Evolutionary conservation across 2,329 filamentous ascomycete species (phyloP).

Genomic region (Ophiostoma montium): DNA sequence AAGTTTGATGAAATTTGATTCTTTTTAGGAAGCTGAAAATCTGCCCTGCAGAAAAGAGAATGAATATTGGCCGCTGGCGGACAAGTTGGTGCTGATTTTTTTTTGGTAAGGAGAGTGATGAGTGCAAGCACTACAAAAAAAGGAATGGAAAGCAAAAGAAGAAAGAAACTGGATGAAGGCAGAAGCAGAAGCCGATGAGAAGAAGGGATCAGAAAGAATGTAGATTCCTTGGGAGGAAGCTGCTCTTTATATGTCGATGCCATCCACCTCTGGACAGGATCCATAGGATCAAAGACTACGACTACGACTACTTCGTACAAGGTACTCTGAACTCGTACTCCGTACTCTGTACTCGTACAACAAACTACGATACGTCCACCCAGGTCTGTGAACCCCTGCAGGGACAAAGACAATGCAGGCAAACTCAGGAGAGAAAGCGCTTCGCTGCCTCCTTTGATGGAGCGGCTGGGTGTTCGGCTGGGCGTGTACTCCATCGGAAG

Average conservation of each 20-base stretch:
- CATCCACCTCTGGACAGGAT: too few relatives aligned
- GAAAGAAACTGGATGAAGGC: not conserved
- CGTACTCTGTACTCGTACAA: too few relatives aligned
- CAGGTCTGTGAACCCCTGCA: too few relatives aligned
- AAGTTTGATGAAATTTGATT: not conserved
- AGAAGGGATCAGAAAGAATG: not conserved
- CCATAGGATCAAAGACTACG: too few relatives aligned
- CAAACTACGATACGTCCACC: too few relatives aligned
- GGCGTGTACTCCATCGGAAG: not conserved
- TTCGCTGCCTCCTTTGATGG: not conserved
- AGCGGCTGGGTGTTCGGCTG: too few relatives aligned
- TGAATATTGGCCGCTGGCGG: conserved; percentile 1
- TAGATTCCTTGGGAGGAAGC: not conserved
- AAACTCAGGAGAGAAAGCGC: too few relatives aligned
- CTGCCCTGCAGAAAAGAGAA: conserved; percentile 1
- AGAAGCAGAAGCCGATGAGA: conserved; percentile 1
- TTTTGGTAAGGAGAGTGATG: not conserved
- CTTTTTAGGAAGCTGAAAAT: not conserved
- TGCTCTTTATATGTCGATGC: not conserved
- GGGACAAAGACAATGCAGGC: too few relatives aligned
- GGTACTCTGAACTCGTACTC: too few relatives aligned
- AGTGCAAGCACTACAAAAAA: not conserved
- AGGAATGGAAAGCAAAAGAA: not conserved
- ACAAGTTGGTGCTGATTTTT: not conserved
- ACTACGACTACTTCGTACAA: too few relatives aligned